Conservation (phyloP, 2,329 filamentous ascomycete genomes). For the Verticillium albo-atrum region DNA sequence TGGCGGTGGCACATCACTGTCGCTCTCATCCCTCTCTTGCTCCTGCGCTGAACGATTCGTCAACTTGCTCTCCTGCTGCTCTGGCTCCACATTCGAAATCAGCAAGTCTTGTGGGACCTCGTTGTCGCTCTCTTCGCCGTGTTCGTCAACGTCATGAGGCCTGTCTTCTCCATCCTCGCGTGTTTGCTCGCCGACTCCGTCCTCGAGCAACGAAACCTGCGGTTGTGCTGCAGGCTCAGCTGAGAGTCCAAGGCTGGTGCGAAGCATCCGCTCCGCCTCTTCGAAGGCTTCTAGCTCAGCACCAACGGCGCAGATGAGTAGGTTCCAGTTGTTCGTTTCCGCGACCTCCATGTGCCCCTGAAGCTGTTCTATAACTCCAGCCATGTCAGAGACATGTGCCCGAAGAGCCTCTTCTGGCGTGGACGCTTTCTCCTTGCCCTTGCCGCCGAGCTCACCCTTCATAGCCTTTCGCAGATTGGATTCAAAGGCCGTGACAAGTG, state of each 20-base stretch:
- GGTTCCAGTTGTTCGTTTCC: slow-evolving; percentile 63
- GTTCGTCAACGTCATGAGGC: not conserved
- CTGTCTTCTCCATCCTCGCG: not conserved
- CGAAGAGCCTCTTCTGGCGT: slow-evolving; percentile 34
- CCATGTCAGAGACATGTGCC: slow-evolving; percentile 51
- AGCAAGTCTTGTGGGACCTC: slow-evolving; percentile 38
- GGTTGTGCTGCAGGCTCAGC: not conserved
- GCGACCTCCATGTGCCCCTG: slow-evolving; percentile 49
- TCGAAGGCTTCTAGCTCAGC: slow-evolving; percentile 66
- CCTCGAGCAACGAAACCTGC: not conserved
- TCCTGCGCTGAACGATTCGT: not conserved
- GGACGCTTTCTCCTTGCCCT: slow-evolving; percentile 23
- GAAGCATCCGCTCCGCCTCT: slow-evolving; percentile 55
- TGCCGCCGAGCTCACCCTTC: slow-evolving; percentile 23
- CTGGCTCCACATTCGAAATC: slow-evolving; percentile 22
- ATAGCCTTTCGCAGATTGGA: slow-evolving; percentile 54
- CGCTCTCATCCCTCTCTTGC: slow-evolving; percentile 26
- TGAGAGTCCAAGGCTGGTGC: not conserved
- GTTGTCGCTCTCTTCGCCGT: slow-evolving; percentile 30
- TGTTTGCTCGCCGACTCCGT: not conserved
- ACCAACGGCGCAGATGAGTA: slow-evolving; percentile 70
- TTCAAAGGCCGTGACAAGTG: slow-evolving; percentile 61
- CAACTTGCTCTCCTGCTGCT: slow-evolving; percentile 15
- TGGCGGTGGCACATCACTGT: slow-evolving; percentile 42
- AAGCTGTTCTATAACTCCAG: slow-evolving; percentile 49